A percentile compares a stretch with the other conserved stretches of the same genome.
Conservation (phyloP, 2,329 filamentous ascomycete species). For the Escovopsis sp. region DNA sequence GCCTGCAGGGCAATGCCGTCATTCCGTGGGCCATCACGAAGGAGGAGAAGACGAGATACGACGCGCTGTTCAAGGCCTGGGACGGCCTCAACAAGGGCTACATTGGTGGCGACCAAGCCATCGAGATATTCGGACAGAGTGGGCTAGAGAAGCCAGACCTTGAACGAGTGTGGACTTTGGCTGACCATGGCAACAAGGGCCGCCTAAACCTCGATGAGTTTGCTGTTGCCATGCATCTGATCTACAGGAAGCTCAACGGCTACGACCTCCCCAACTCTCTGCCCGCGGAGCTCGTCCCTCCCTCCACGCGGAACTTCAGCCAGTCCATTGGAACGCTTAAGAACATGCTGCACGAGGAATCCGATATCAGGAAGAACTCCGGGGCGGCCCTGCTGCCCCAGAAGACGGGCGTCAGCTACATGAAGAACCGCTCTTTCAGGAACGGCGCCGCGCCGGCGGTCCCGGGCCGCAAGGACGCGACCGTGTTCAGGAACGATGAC, state of each 20-base stretch:
- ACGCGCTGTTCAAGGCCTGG: conserved; percentile 90
- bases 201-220: conserved; percentile 94
- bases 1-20: conserved; percentile 82
- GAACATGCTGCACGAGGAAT: conserved; percentile 75
- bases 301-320: conserved; percentile 84
- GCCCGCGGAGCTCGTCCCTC: conserved; percentile 83
- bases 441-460: conserved; percentile 42
- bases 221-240: conserved; percentile 96
- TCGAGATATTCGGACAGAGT: conserved; percentile 95
- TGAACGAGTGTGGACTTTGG: conserved; percentile 86
- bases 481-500: conserved; percentile 92
- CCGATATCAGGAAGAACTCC: conserved; percentile 74
- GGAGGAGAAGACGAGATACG: conserved; percentile 94
- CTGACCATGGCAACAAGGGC: conserved; percentile 87
- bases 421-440: conserved; percentile 89
- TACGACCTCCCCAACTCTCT: conserved; percentile 81
- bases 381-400: conserved; percentile 86
- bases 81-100: conserved; percentile 88
- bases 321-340: conserved; percentile 91
- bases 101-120: conserved; percentile 81
- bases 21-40: conserved; percentile 99
- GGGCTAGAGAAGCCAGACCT: conserved; percentile 82
- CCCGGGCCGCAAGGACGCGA: conserved; percentile 73
- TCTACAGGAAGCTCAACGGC: conserved; percentile 92
- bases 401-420: conserved; percentile 93